Percentiles rank a stretch among this genome's conserved stretches.
These are phyloP conservation scores for Eimeria praecox DNA, from an alignment of 169 alveolate genomes.

Conservation along the genomic window DNA sequence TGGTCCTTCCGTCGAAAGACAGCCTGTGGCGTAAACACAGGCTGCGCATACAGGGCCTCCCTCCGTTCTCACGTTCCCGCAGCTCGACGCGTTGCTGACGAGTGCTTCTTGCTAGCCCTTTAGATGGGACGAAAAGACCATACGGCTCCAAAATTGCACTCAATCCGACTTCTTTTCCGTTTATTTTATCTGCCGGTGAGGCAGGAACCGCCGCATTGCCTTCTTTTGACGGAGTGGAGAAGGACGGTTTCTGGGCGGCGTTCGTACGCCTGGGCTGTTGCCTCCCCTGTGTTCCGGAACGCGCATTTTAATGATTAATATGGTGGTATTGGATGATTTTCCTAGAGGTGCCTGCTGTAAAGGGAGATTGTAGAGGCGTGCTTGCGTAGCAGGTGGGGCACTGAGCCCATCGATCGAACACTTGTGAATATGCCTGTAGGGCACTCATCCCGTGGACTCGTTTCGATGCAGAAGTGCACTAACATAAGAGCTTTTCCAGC, in stretches of 20 bases:
- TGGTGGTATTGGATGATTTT: background rate
- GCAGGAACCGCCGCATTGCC: background rate
- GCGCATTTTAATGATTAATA: background rate
- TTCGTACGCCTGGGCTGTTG: background rate
- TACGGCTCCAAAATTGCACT: background rate
- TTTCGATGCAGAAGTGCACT: constrained; percentile 49
- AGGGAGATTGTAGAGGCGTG: constrained; percentile 13
- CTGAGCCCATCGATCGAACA: background rate
- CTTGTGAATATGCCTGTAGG: background rate
- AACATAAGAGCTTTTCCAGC: background rate
- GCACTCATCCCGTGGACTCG: background rate
- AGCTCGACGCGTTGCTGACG: background rate
- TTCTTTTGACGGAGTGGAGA: background rate
- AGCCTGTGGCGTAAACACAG: background rate
- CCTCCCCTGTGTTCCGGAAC: background rate
- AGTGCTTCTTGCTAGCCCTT: background rate
- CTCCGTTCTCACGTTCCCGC: background rate
- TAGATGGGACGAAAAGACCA: background rate
- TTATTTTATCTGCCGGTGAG: background rate
- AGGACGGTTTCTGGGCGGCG: background rate
- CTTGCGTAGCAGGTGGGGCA: constrained; percentile 16
- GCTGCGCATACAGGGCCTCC: background rate
- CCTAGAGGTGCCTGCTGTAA: background rate
- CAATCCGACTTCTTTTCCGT: background rate
- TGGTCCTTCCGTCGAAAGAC: background rate